Base-by-base conservation (phyloP, 2,329 filamentous ascomycete genomes). In the Sarocladium strictum region DNA sequence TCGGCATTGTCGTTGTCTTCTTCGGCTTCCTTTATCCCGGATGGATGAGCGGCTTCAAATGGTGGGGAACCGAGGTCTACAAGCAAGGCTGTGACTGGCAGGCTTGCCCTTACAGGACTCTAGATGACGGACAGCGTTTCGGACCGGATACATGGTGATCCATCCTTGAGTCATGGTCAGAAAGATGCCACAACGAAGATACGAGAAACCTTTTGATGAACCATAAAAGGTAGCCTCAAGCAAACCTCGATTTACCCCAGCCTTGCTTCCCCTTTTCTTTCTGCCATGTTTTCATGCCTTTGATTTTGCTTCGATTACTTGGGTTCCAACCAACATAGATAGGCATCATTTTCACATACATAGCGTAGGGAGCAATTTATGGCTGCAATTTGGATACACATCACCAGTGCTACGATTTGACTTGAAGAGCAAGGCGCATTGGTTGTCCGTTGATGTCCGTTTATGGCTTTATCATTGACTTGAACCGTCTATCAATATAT, bases 21-120 rank as follows among this genome's bases (percentile, higher is more conserved):
- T 93, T 96, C 63, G 88, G 84, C 1, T 87, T 95, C 60, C 79
- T 94, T n/a, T 93, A 91, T 65, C 87, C 90, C 0, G 88, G 88
- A 0, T 82, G 78, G 75, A 87, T 86, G 74, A 78, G 82, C 37
- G 76, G 78, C 26, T 91, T 94, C 64, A 83, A 76, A 55, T 95
- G 90, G 90, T 95, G 90, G 90, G 90, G 90, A 0, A 95, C 90
- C 0, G 88, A 94, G 64, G 79, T 93, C 4, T 91, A 90, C 67
- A 92, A 90, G 69, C 78, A 84, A 68, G 89, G 90, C 19, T 94
- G 89, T 67, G 89, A 94, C 72, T 94, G 89, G 89, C 77, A 85
- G 66, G 89, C 88, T 41, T 94, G 89, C 67, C 71, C 88, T 1
- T 93, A 87, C 64, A 81, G 76, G 54, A 77, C 69, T 0, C 78